These are phyloP conservation scores for Coemansia sp. DNA, from an alignment of 192 early-diverging fungal genomes.

Conservation along the genomic window DNA sequence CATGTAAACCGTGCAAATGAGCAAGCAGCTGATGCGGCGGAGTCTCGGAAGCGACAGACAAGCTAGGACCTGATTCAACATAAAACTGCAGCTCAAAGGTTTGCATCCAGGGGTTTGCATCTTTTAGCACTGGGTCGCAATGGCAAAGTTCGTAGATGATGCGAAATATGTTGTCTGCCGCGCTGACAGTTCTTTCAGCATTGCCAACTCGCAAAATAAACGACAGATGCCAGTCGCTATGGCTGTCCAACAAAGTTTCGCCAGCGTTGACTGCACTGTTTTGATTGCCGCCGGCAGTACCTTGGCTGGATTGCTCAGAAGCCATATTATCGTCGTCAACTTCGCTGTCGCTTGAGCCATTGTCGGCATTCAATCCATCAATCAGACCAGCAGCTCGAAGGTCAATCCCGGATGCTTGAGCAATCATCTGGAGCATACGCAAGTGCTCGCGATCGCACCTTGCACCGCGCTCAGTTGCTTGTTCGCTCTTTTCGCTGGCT, in stretches of 20 bases:
- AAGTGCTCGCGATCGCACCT: slow-evolving; percentile 18
- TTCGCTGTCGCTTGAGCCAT: slow-evolving; percentile 3
- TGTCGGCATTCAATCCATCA: slow-evolving; percentile 23
- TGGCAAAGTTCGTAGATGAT: slow-evolving; percentile 15
- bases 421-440: slow-evolving; percentile 44
- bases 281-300: not conserved
- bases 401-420: slow-evolving; percentile 40
- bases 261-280: not conserved
- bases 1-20: not conserved
- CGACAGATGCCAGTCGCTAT: slow-evolving; percentile 26
- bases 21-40: not conserved
- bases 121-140: slow-evolving; percentile 16
- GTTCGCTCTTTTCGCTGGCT: slow-evolving; percentile 4
- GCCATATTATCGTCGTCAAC: not conserved
- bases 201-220: slow-evolving; percentile 17
- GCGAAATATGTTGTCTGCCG: slow-evolving; percentile 33
- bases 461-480: not conserved
- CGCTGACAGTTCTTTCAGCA: slow-evolving; percentile 10
- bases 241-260: not conserved
- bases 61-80: slow-evolving; percentile 16
- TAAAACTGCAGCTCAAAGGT: slow-evolving; percentile 29
- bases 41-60: not conserved
- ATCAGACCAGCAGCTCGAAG: slow-evolving; percentile 27
- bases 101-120: slow-evolving; percentile 20
- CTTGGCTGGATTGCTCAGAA: not conserved